Evolutionary conservation across 495 filamentous ascomycete species (phyloP), one percentile per base, ranked within the genome.

Genomic region (Penicillium riverlandense): DNA sequence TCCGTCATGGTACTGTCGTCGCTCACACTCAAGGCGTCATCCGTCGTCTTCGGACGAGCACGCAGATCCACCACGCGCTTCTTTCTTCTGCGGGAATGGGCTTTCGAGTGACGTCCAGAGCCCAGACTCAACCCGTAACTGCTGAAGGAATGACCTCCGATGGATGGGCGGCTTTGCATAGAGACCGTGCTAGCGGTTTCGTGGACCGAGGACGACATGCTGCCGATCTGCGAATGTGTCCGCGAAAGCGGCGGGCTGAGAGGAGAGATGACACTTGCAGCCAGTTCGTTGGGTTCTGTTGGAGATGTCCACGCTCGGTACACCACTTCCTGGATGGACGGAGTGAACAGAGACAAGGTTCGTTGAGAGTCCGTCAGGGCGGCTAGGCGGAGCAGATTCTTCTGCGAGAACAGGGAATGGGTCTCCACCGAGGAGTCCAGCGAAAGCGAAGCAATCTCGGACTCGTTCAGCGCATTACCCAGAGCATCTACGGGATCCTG

Each of bases 1-100:
- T 67, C 68, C 28, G 68, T 69, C 15, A 66, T 54, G 6, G 63
- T 54, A 44, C 65, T 71, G 28, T 74, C 75, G 39, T 72, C 75
- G 57, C 74, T 78, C 13, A 70, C 66, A 41, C 72, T 76, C 48
- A 80, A 74, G n/a, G 72, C 70, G 30, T 77, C 74, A 34, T 69
- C 67, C 12, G 67, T 65, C n/a, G 75, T 63, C 57, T 75, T 80
- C 33, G 76, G 74, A 46, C 77, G 79, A 6, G 9, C 32, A 34
- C 90, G 84, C 35, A 98, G 66, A 59, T 97, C 90, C 45, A 98
- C 88, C 28, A 98, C 86, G n/a, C 92, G 79, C 47, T 80, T 90
- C 77, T 95, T 97, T 62, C 88, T 85, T 59, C 84, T 90, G 29
- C 87, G 77, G 27, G 77, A 77, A n/a, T 77, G 65, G 22, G 75